A percentile compares a stretch with the other conserved stretches of the same genome.
Evolutionary conservation across 495 filamentous ascomycete species (phyloP).

Genomic region (Penicillium simplicissimum): DNA sequence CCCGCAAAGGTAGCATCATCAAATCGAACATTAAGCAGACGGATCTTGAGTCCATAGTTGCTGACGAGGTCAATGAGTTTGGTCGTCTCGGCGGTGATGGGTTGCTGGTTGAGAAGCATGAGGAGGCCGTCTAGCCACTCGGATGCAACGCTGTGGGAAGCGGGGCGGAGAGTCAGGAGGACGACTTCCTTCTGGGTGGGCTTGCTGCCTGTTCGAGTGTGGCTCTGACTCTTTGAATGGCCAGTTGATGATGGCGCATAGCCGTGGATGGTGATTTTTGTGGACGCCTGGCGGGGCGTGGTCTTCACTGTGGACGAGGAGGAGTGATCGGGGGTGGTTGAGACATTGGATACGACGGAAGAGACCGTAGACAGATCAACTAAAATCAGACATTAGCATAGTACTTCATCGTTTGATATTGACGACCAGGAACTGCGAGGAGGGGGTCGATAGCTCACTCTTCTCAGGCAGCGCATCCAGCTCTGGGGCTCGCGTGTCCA

Average conservation of each 20-base stretch:
- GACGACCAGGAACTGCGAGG: not conserved
- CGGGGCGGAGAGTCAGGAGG: conserved; percentile 79
- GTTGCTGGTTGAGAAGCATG: conserved; percentile 92
- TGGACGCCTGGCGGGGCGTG: conserved; percentile 55
- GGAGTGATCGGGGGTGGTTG: conserved; percentile 51
- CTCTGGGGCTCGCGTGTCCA: conserved; percentile 63
- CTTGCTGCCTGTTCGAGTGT: conserved; percentile 38
- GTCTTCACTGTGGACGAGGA: conserved; percentile 59
- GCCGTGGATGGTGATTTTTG: conserved; percentile 91
- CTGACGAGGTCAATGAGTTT: conserved; percentile 81
- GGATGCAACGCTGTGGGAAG: conserved; percentile 78
- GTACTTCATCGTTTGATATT: not conserved
- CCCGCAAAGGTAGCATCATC: conserved; percentile 61
- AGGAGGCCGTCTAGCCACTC: conserved; percentile 97
- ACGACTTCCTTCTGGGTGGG: conserved; percentile 55
- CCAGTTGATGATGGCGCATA: conserved; percentile 44
- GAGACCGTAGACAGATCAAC: conserved; percentile 88
- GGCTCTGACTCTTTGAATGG: conserved; percentile 31
- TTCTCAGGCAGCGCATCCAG: conserved; percentile 77
- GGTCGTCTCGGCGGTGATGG: conserved; percentile 93
- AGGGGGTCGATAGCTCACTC: conserved; percentile 44
- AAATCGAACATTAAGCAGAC: conserved; percentile 87
- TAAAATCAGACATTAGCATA: conserved; percentile 30
- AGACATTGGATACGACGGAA: conserved; percentile 91
- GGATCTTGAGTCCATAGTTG: conserved; percentile 90